Evolutionary conservation across 2,329 filamentous ascomycete genomes (phyloP).

Genomic region (Paramyrothecium sp.): DNA sequence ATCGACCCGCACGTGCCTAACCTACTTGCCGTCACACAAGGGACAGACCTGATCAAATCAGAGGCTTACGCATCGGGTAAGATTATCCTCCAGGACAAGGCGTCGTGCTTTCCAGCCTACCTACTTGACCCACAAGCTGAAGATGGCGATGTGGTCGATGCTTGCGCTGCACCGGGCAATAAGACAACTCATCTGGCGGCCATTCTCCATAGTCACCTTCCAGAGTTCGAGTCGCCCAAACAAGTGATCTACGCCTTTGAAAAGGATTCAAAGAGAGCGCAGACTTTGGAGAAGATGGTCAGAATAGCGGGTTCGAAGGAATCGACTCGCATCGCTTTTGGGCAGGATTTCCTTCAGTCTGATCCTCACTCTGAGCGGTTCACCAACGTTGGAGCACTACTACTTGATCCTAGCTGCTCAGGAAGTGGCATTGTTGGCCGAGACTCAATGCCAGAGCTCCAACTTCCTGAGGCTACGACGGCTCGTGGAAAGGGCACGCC

Average conservation of each 20-base stretch:
- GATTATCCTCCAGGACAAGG: slow-evolving; percentile 93
- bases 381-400: slow-evolving; percentile 70
- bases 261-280: slow-evolving; percentile 68
- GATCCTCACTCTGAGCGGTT: slow-evolving; percentile 64
- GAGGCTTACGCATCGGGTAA: slow-evolving; percentile 72
- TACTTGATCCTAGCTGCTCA: slow-evolving; percentile 93
- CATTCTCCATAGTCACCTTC: slow-evolving; percentile 53
- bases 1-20: slow-evolving; percentile 83
- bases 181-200: slow-evolving; percentile 94
- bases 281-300: slow-evolving; percentile 83
- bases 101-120: slow-evolving; percentile 94
- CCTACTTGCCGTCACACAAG: slow-evolving; percentile 74
- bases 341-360: slow-evolving; percentile 79
- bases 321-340: slow-evolving; percentile 66
- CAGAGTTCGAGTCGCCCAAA: slow-evolving; percentile 28
- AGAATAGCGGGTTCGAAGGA: slow-evolving; percentile 67
- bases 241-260: slow-evolving; percentile 73
- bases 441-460: slow-evolving; percentile 71
- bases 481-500: slow-evolving; percentile 16
- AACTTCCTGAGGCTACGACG: slow-evolving; percentile 45
- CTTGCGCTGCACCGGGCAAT: slow-evolving; percentile 92
- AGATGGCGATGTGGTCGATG: slow-evolving; percentile 82
- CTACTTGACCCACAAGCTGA: slow-evolving; percentile 67
- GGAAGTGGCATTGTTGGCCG: slow-evolving; percentile 92
- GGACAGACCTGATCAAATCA: slow-evolving; percentile 69